A percentile compares a stretch with the other conserved stretches of the same genome.
Conservation (phyloP, 768 basidiomycete genomes). For the Suillus alpinus region DNA sequence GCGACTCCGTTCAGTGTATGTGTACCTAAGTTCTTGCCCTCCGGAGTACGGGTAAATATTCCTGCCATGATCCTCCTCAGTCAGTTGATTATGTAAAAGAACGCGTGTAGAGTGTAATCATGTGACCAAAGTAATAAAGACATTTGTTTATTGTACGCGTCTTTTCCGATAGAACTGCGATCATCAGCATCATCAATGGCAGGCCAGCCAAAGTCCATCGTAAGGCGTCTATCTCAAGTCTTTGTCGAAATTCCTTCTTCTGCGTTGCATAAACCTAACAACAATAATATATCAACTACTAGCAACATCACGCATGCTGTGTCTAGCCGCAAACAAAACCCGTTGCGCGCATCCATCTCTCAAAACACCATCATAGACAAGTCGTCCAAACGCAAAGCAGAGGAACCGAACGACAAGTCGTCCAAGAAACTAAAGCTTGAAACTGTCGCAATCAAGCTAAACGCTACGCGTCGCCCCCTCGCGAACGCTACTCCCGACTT, state of each 20-base stretch:
- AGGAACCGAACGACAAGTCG: constrained; percentile 26
- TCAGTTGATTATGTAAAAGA: neutral
- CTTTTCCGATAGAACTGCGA: constrained; percentile 16
- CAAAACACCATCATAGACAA: constrained; percentile 31
- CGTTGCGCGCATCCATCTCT: constrained; percentile 30
- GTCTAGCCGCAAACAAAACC: constrained; percentile 44
- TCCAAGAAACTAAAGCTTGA: constrained; percentile 22
- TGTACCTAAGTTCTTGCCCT: too few species aligned
- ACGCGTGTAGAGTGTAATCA: neutral
- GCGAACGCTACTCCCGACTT: constrained; percentile 25
- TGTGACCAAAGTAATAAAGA: neutral
- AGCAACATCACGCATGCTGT: constrained; percentile 23
- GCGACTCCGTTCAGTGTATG: too few species aligned
- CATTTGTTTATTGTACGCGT: constrained; percentile 17
- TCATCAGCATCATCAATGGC: constrained; percentile 18
- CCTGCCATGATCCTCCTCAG: too few species aligned
- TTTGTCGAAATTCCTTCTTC: constrained; percentile 62
- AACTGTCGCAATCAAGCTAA: constrained; percentile 12
- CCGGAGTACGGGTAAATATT: too few species aligned
- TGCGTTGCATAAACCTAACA: constrained; percentile 34
- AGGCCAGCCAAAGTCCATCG: constrained; percentile 12
- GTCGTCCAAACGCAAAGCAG: constrained; percentile 51
- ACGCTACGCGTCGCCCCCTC: constrained; percentile 13
- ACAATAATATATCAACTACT: constrained; percentile 1
- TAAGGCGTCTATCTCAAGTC: constrained; percentile 39